phyloP scores from a whole-genome alignment of 2,329 filamentous ascomycete species.

The Calonectria naviculata region DNA sequence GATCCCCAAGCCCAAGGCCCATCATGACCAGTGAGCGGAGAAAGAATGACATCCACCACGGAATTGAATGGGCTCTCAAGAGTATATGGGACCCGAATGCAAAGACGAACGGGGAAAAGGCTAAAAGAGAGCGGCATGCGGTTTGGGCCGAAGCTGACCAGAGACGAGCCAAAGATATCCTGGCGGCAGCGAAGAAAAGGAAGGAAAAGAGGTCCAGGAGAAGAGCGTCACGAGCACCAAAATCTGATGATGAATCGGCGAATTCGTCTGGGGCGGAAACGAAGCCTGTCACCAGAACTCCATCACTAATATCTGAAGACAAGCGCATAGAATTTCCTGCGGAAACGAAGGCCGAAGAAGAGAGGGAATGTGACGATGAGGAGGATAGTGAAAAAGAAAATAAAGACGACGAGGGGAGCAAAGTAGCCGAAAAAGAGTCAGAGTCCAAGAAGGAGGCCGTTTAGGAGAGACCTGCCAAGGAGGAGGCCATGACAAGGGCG shows the following conservation, averaged over 20 bases:
- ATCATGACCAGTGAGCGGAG: constrained; percentile 7
- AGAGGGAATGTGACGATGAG: neutral
- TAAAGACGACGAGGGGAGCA: neutral
- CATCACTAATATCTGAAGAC: neutral
- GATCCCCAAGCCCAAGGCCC: neutral
- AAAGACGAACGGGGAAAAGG: neutral
- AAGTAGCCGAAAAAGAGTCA: neutral
- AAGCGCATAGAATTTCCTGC: neutral
- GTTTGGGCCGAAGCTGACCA: neutral
- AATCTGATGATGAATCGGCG: neutral
- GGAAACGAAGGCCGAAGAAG: neutral
- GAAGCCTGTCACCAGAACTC: neutral
- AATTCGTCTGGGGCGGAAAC: neutral
- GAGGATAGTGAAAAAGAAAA: neutral
- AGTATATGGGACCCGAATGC: neutral
- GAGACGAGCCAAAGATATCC: neutral
- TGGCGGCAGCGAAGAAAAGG: neutral
- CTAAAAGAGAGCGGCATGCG: neutral
- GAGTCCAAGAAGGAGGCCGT: neutral
- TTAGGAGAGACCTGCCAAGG: neutral
- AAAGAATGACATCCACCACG: constrained; percentile 19
- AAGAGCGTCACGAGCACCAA: neutral
- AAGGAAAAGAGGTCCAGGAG: neutral
- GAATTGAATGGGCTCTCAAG: constrained; percentile 14
- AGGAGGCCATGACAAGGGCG: neutral